phyloP scores from a whole-genome alignment of 2,329 filamentous ascomycete species.

The Pseudogymnoascus pannorum region DNA sequence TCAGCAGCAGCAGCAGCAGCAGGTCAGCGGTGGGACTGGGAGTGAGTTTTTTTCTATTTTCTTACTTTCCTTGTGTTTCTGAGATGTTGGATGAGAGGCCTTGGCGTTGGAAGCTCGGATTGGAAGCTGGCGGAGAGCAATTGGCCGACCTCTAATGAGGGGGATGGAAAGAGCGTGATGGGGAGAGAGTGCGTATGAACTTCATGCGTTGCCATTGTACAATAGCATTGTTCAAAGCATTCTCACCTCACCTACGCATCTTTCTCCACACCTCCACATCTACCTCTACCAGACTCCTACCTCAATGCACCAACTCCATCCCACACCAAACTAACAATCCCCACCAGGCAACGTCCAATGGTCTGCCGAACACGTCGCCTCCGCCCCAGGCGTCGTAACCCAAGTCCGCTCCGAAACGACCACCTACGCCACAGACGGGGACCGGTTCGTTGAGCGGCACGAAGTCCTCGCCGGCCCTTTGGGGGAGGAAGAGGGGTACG shows the following conservation, averaged over 20 bases:
- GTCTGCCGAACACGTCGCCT: conserved; percentile 52
- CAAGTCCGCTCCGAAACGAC: conserved; percentile 29
- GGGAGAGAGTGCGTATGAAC: not conserved
- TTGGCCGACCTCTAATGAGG: not conserved
- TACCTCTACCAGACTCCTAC: not conserved
- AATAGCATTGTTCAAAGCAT: not conserved
- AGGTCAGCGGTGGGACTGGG: not conserved
- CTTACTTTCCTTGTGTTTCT: not conserved
- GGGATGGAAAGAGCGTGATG: not conserved
- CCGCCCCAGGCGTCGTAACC: conserved; percentile 50
- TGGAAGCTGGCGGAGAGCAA: not conserved
- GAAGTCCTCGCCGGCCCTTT: conserved; percentile 6
- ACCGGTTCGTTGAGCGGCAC: conserved; percentile 12
- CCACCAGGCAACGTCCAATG: not conserved
- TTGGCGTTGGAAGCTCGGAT: not conserved
- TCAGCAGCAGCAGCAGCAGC: not conserved
- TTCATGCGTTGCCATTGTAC: not conserved
- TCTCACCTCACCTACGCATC: not conserved
- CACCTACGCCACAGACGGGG: conserved; percentile 15
- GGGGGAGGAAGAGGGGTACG: conserved; percentile 16
- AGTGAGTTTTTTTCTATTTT: not conserved
- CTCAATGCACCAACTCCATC: not conserved
- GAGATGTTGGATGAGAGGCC: no score
- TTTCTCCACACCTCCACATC: no score
- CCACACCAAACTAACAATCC: not conserved